Evolutionary conservation across 306 rosid genomes (phyloP), one percentile per base, ranked within the genome.

Genomic region (Lupinus albus): DNA sequence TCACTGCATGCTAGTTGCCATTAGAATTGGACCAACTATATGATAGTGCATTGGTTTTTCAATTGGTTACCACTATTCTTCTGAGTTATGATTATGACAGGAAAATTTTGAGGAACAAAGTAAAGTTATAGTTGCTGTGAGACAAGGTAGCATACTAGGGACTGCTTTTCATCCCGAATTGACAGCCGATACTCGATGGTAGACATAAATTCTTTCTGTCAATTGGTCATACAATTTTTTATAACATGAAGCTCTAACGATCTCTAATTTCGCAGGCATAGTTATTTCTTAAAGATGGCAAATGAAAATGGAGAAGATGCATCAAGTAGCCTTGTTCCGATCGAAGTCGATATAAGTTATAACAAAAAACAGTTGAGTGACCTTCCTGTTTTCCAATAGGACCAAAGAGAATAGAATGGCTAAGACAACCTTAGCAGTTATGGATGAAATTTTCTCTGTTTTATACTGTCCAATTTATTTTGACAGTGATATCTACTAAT

Each of bases 111-210:
- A 25, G 48, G 68, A 79, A 57, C 78, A 61, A 68, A 68, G 80
- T 53, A 86, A 82, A 81, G 99, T 93, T 52, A 83, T 93, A 76
- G 97, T 89, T 51, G 97, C 99, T 9, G 97, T 90, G 54, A 82
- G 91, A 79, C 99, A 93, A 80, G 89, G 85, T 59, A 93, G 88
- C 78, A 70, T 90, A 77, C 84, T 90, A 17, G 99, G 73, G 1
- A 93, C 99, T 38, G 99, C 97, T 70, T 93, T 93, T 68, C 99
- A 93, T 81, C 99, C 99, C 57, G 99, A 93, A 83, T 76, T 93
- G 79, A 90, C 99, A 14, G 88, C 99, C 32, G 99, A 93, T 68
- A 82, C 86, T 61, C 81, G 99, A 82, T 93, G 99, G 99, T 93
- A 84, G 7, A 12, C 49, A 47, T 9, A 30, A 53, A 17, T 21